These are phyloP conservation scores for Vitis cinerea DNA, from an alignment of 164 flowering plant species.

Conservation along the genomic window DNA sequence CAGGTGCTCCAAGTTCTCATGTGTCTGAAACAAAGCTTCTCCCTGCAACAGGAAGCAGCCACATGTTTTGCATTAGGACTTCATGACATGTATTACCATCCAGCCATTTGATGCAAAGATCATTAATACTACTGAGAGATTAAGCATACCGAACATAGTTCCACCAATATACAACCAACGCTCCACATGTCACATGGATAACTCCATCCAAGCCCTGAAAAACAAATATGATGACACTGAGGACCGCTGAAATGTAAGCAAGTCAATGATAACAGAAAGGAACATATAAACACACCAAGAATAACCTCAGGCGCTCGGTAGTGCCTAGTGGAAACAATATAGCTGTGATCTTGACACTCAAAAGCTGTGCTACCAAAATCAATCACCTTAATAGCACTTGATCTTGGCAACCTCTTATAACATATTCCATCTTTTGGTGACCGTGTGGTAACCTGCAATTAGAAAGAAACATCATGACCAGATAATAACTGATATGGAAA, in stretches of 20 bases:
- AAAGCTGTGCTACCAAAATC: conserved; percentile 90
- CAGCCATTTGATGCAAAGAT: no score
- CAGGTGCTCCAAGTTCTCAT: conserved; percentile 73
- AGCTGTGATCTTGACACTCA: conserved; percentile 64
- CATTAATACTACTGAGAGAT: no score
- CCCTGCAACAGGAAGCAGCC: conserved; percentile 38
- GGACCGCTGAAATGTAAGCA: background rate
- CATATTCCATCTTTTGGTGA: conserved; percentile 20
- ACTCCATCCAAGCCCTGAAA: conserved; percentile 81
- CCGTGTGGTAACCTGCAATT: conserved; percentile 18
- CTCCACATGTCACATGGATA: conserved; percentile 89
- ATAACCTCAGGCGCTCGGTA: conserved; percentile 91
- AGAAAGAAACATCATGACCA: background rate
- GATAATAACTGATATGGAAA: background rate
- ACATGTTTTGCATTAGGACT: no score
- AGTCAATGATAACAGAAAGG: background rate
- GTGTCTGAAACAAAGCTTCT: conserved; percentile 79
- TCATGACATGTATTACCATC: no score
- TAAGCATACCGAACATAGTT: conserved; percentile 61
- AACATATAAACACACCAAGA: conserved; percentile 43
- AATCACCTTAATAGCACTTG: conserved; percentile 83
- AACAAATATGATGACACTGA: background rate
- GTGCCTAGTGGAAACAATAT: conserved; percentile 78
- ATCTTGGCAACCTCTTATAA: conserved; percentile 50
- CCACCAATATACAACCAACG: conserved; percentile 76